Conservation (phyloP, 768 basidiomycete species). For the Russula abietina region DNA sequence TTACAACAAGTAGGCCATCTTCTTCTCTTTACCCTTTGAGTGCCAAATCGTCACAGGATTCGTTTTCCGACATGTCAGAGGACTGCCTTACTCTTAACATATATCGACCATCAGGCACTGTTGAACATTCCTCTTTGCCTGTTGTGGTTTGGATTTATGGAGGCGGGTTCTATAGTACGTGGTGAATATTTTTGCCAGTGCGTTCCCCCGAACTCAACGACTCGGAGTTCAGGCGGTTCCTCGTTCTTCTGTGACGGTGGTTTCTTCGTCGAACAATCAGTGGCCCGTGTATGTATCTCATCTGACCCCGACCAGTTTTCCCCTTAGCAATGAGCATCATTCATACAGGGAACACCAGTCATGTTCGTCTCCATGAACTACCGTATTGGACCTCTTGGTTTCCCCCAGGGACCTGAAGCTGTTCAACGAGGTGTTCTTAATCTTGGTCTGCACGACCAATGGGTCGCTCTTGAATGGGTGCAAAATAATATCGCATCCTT, state of each 20-base stretch:
- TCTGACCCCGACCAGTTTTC: neutral
- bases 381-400: slow-evolving; percentile 46
- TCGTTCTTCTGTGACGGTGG: slow-evolving; percentile 10
- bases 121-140: slow-evolving; percentile 31
- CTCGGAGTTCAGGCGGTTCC: slow-evolving; percentile 1
- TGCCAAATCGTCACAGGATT: neutral
- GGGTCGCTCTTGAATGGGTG: slow-evolving; percentile 30
- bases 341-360: slow-evolving; percentile 28
- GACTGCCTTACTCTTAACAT: slow-evolving; percentile 48
- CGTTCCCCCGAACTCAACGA: neutral
- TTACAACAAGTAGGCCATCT: slow-evolving; percentile 26
- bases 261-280: slow-evolving; percentile 12
- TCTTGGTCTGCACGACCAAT: slow-evolving; percentile 43
- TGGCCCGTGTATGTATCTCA: slow-evolving; percentile 15
- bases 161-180: slow-evolving; percentile 32
- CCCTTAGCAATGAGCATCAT: neutral
- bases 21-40: neutral
- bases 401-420: slow-evolving; percentile 41
- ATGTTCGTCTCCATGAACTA: slow-evolving; percentile 49
- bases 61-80: slow-evolving; percentile 32
- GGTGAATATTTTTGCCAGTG: neutral
- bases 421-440: slow-evolving; percentile 36
- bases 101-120: slow-evolving; percentile 35
- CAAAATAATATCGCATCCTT: slow-evolving; percentile 30
- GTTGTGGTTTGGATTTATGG: slow-evolving; percentile 45